phyloP scores from a whole-genome alignment of 768 basidiomycete species.

The Boletus tylopilopsis region DNA sequence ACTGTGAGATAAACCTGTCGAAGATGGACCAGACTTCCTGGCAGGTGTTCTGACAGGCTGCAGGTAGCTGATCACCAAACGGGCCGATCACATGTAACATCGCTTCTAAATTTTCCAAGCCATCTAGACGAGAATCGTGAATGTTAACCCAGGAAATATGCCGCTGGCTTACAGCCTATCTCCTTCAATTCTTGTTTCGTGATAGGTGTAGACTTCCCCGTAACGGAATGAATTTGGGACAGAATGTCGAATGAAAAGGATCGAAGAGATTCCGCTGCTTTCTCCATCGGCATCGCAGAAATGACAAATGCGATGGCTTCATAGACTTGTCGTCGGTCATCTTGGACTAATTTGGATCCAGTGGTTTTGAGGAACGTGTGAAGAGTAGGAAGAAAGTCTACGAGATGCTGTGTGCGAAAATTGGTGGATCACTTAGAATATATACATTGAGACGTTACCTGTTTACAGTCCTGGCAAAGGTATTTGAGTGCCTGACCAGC shows the following conservation, averaged over 20 bases:
- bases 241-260: slow-evolving; percentile 87
- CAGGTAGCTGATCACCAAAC: slow-evolving; percentile 80
- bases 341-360: slow-evolving; percentile 75
- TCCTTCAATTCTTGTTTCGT: slow-evolving; percentile 70
- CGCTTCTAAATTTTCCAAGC: slow-evolving; percentile 88
- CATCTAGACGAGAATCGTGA: slow-evolving; percentile 46
- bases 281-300: slow-evolving; percentile 87
- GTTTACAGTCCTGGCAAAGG: slow-evolving; percentile 94
- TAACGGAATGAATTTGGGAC: slow-evolving; percentile 63
- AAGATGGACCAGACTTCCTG: slow-evolving; percentile 81
- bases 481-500: slow-evolving; percentile 96
- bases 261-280: slow-evolving; percentile 81
- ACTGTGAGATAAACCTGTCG: slow-evolving; percentile 74
- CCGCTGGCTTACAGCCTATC: slow-evolving; percentile 56
- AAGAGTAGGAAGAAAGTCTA: slow-evolving; percentile 87
- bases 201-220: slow-evolving; percentile 48
- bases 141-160: not conserved
- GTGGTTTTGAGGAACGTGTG: slow-evolving; percentile 83
- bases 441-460: slow-evolving; percentile 40
- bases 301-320: slow-evolving; percentile 97
- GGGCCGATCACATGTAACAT: slow-evolving; percentile 81
- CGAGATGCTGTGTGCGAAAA: slow-evolving; percentile 66
- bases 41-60: slow-evolving; percentile 73
- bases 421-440: slow-evolving; percentile 7
- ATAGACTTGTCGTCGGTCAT: slow-evolving; percentile 88